Percentiles rank a stretch among this genome's conserved stretches.
Conservation (phyloP, 2,329 filamentous ascomycete genomes). For the Aspergillus floridensis region DNA sequence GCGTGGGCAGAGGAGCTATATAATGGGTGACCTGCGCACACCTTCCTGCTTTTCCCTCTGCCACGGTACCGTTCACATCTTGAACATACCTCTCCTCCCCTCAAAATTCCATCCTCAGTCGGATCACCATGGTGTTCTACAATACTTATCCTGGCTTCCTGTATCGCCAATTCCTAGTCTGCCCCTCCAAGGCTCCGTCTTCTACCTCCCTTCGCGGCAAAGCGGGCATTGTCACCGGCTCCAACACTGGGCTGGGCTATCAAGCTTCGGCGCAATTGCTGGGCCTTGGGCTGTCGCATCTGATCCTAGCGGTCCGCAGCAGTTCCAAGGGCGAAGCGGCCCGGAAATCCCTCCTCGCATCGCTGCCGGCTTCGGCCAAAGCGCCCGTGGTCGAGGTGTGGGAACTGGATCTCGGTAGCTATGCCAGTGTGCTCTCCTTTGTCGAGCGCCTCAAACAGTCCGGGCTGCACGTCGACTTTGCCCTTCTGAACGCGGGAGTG, state of each 20-base stretch:
- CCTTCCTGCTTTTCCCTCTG: no score
- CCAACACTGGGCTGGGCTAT: constrained; percentile 48
- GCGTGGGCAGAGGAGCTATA: no score
- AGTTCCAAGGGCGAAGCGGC: constrained; percentile 47
- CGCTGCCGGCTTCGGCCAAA: constrained; percentile 38
- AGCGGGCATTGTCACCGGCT: constrained; percentile 50
- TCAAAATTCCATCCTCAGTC: no score
- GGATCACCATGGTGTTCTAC: constrained; percentile 3
- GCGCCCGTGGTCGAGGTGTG: background rate
- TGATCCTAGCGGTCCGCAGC: constrained; percentile 49
- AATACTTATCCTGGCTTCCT: constrained; percentile 30
- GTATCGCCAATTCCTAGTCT: constrained; percentile 41
- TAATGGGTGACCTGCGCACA: no score
- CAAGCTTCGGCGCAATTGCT: constrained; percentile 47
- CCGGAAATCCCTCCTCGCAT: constrained; percentile 41
- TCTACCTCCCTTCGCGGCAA: constrained; percentile 35
- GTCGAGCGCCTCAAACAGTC: background rate
- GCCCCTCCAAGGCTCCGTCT: constrained; percentile 30
- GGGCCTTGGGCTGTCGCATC: constrained; percentile 37
- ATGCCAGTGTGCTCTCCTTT: background rate
- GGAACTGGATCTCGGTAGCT: background rate
- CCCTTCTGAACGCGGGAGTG: constrained; percentile 41
- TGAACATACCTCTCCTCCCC: no score
- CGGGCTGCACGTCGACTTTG: constrained; percentile 4
- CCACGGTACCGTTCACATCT: no score